phyloP scores from a whole-genome alignment of 495 filamentous ascomycete genomes.

The Astrothelium macrocarpum region DNA sequence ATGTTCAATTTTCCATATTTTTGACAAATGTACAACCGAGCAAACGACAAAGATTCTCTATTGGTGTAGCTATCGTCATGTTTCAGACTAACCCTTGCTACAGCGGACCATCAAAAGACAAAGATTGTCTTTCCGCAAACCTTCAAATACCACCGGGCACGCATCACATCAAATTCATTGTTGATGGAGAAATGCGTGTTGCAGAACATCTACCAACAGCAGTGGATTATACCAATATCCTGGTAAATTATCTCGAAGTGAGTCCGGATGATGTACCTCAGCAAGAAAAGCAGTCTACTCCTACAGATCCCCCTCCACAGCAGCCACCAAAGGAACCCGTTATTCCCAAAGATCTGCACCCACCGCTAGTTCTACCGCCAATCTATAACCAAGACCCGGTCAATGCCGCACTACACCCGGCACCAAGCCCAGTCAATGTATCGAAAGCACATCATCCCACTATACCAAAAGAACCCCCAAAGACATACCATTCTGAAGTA shows the following conservation, averaged over 20 bases:
- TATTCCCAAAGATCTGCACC: background rate
- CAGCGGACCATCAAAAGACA: constrained; percentile 37
- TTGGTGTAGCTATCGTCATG: background rate
- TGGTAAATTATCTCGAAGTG: constrained; percentile 97
- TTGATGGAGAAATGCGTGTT: constrained; percentile 84
- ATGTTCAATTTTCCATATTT: background rate
- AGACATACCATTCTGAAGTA: constrained; percentile 53
- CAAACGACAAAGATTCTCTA: background rate
- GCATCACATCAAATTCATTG: constrained; percentile 92
- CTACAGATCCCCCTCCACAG: constrained; percentile 2
- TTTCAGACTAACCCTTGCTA: constrained; percentile 6
- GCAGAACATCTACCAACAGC: constrained; percentile 82
- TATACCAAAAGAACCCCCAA: constrained; percentile 26
- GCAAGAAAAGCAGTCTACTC: constrained; percentile 6
- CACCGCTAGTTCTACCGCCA: background rate
- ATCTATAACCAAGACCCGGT: background rate
- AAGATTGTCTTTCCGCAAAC: constrained; percentile 48
- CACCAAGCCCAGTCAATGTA: background rate
- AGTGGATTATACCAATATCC: constrained; percentile 90
- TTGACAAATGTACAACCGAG: background rate
- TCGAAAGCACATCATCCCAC: background rate
- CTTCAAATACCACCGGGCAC: constrained; percentile 82
- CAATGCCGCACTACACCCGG: background rate
- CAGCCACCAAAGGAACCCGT: background rate
- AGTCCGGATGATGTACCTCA: constrained; percentile 46